phyloP scores from a whole-genome alignment of 2,329 filamentous ascomycete genomes.

The Paracoccidioides brasiliensis region DNA sequence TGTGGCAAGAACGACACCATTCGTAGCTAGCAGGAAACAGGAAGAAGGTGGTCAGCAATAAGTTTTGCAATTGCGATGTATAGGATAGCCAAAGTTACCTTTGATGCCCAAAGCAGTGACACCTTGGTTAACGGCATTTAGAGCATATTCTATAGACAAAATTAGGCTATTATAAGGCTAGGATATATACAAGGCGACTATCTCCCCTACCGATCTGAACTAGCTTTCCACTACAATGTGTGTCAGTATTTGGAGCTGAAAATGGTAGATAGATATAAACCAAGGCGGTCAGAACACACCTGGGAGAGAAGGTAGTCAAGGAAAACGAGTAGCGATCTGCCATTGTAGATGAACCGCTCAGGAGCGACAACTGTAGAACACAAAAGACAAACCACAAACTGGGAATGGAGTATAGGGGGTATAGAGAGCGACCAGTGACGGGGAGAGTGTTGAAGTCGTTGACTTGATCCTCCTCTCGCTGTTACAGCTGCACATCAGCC shows the following conservation, averaged over 20 bases:
- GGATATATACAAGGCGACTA: not conserved
- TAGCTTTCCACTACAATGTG: slow-evolving; percentile 69
- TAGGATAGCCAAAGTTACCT: slow-evolving; percentile 41
- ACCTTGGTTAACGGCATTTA: slow-evolving; percentile 98
- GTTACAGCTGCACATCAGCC: not conserved
- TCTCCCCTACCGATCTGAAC: slow-evolving; percentile 75
- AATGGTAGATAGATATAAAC: slow-evolving; percentile 5
- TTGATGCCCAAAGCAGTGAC: slow-evolving; percentile 98
- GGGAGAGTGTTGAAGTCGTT: not conserved
- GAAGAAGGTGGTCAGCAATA: slow-evolving; percentile 4
- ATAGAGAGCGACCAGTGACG: not conserved
- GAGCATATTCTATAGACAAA: slow-evolving; percentile 68
- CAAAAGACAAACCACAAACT: not conserved
- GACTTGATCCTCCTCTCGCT: not conserved
- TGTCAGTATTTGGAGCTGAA: slow-evolving; percentile 31
- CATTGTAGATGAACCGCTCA: slow-evolving; percentile 44
- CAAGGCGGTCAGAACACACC: slow-evolving; percentile 46
- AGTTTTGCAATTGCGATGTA: slow-evolving; percentile 2
- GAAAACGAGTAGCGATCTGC: slow-evolving; percentile 99
- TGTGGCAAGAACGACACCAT: slow-evolving; percentile 95
- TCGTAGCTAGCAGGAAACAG: slow-evolving; percentile 56
- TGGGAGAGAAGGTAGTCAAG: slow-evolving; percentile 97
- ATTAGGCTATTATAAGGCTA: slow-evolving; percentile 11
- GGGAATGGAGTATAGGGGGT: not conserved
- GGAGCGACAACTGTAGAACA: slow-evolving; percentile 11